Percentiles rank a stretch among this genome's conserved stretches.
Evolutionary conservation across 768 basidiomycete genomes (phyloP).

Genomic region (Cantharellus cinnabarinus): DNA sequence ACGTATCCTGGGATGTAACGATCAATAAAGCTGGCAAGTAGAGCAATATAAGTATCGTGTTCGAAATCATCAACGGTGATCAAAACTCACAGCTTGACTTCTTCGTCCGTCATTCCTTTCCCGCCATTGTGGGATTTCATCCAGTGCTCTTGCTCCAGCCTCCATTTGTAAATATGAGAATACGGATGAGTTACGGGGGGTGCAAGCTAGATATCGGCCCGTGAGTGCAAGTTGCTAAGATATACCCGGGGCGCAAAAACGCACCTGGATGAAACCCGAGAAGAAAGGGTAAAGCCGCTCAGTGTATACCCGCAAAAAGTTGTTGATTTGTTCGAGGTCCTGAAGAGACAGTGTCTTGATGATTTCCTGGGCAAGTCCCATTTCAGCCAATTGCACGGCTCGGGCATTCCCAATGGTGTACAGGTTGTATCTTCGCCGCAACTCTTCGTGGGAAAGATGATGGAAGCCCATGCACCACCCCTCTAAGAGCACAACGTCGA

Average conservation of each 20-base stretch:
- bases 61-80: background rate
- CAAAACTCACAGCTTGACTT: constrained; percentile 34
- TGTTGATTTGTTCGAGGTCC: constrained; percentile 45
- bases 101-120: constrained; percentile 66
- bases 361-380: constrained; percentile 14
- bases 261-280: constrained; percentile 58
- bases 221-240: background rate
- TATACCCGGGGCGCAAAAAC: constrained; percentile 7
- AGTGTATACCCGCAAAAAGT: constrained; percentile 33
- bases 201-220: constrained; percentile 5
- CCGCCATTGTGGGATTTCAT: constrained; percentile 80
- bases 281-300: constrained; percentile 47
- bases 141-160: constrained; percentile 69
- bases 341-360: constrained; percentile 18
- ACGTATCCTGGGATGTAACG: constrained; percentile 90
- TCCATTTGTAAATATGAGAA: constrained; percentile 63
- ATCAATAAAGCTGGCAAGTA: constrained; percentile 48
- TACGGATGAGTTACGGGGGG: constrained; percentile 15
- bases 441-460: constrained; percentile 30
- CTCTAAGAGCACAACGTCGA: constrained; percentile 80
- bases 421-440: constrained; percentile 24
- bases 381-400: background rate
- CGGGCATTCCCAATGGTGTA: background rate
- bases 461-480: constrained; percentile 91
- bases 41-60: background rate